phyloP scores from a whole-genome alignment of 192 early-diverging fungal species.

The Coemansia asiatica region DNA sequence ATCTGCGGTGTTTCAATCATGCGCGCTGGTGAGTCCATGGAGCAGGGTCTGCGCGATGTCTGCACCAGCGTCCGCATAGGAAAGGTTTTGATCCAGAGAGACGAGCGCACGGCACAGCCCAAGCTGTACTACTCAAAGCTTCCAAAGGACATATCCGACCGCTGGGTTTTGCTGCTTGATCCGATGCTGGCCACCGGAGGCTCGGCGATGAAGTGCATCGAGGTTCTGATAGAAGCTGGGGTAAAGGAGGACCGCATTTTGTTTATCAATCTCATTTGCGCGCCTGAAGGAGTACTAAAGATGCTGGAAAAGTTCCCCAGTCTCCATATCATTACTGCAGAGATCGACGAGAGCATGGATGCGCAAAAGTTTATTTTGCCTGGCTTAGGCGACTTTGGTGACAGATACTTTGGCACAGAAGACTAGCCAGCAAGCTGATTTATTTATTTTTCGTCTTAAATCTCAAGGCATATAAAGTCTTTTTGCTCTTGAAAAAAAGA shows the following conservation, averaged over 20 bases:
- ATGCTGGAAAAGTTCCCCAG: slow-evolving; percentile 71
- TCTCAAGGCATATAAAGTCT: neutral
- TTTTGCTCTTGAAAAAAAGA: neutral
- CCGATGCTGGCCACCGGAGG: slow-evolving; percentile 98
- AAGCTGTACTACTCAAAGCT: slow-evolving; percentile 93
- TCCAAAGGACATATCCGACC: slow-evolving; percentile 78
- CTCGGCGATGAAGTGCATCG: slow-evolving; percentile 87
- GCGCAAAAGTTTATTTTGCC: slow-evolving; percentile 85
- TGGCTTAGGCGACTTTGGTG: slow-evolving; percentile 91
- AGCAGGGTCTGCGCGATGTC: slow-evolving; percentile 80
- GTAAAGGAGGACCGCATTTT: slow-evolving; percentile 83
- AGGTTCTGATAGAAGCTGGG: slow-evolving; percentile 81
- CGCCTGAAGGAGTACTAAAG: slow-evolving; percentile 79
- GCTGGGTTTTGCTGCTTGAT: slow-evolving; percentile 85
- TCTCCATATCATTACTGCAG: slow-evolving; percentile 85
- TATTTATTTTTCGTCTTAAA: neutral
- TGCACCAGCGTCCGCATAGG: slow-evolving; percentile 89
- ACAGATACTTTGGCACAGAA: slow-evolving; percentile 84
- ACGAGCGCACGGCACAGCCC: slow-evolving; percentile 89
- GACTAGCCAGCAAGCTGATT: slow-evolving; percentile 16
- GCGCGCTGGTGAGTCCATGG: slow-evolving; percentile 95
- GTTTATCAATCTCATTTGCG: slow-evolving; percentile 88
- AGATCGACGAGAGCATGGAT: slow-evolving; percentile 81
- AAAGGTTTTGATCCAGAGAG: slow-evolving; percentile 93
- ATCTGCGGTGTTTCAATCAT: slow-evolving; percentile 96